Percentiles rank a stretch among this genome's conserved stretches.
Conservation (phyloP, 1,139 yeast species). For the Taiozyma onychis region DNA sequence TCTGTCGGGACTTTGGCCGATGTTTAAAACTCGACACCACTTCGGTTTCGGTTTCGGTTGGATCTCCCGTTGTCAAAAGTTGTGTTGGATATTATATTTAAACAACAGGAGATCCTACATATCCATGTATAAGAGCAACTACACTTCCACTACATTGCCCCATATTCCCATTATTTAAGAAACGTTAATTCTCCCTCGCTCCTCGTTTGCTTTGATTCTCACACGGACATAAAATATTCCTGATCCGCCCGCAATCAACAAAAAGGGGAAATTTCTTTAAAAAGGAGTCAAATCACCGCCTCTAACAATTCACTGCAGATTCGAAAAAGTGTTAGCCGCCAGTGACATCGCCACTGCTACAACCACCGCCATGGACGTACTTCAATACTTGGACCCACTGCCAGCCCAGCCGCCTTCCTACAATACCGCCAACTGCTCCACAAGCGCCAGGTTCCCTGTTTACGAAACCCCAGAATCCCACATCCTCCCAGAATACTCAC, state of each 20-base stretch:
- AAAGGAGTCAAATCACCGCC: background rate
- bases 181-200: background rate
- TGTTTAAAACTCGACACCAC: too few relatives aligned
- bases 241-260: background rate
- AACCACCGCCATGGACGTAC: constrained; percentile 18
- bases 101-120: background rate
- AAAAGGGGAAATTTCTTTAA: background rate
- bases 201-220: background rate
- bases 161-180: too few relatives aligned
- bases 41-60: too few relatives aligned
- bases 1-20: too few relatives aligned
- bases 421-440: constrained; percentile 26
- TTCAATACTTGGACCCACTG: constrained; percentile 41
- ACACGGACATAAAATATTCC: background rate
- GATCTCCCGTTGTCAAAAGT: too few relatives aligned
- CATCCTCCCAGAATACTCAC: constrained; percentile 46
- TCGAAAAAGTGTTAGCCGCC: constrained; percentile 2
- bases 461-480: constrained; percentile 31
- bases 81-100: too few relatives aligned
- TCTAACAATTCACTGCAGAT: background rate
- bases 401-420: constrained; percentile 50
- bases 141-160: too few relatives aligned
- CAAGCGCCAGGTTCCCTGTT: constrained; percentile 39
- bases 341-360: too few relatives aligned
- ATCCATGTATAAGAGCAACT: too few relatives aligned